Percentiles rank a stretch among this genome's conserved stretches.
These are phyloP conservation scores for Trichoderma pleuroti DNA, from an alignment of 2,329 filamentous ascomycete species.

Conservation along the genomic window DNA sequence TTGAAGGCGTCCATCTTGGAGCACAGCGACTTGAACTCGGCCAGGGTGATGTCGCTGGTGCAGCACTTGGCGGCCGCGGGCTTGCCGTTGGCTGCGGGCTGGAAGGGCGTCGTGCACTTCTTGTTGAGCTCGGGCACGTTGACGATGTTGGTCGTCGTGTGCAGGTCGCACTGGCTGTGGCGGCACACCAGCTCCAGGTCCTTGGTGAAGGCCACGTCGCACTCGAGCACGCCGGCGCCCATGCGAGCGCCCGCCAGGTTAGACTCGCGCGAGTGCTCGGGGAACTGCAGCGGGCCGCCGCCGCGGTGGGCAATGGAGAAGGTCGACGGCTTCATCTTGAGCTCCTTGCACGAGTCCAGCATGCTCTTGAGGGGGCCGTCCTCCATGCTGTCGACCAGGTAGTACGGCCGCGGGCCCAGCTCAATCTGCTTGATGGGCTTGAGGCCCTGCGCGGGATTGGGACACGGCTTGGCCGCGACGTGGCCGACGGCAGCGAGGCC, in stretches of 20 bases:
- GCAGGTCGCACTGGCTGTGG: conserved; percentile 64
- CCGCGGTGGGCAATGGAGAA: conserved; percentile 64
- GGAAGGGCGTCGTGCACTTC: conserved; percentile 62
- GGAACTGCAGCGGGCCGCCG: conserved; percentile 58
- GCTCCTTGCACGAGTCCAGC: conserved; percentile 56
- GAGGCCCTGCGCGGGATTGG: conserved; percentile 19
- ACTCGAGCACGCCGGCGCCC: conserved; percentile 65
- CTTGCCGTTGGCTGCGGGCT: conserved; percentile 43
- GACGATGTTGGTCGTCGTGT: conserved; percentile 67
- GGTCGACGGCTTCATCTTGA: conserved; percentile 46
- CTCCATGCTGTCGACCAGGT: conserved; percentile 60
- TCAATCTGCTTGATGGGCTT: conserved; percentile 49
- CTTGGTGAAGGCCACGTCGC: conserved; percentile 64
- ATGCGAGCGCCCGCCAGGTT: conserved; percentile 61
- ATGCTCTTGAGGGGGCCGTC: conserved; percentile 56
- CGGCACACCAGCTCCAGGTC: conserved; percentile 65
- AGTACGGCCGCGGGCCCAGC: conserved; percentile 62
- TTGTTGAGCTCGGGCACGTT: conserved; percentile 56
- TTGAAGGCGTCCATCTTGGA: conserved; percentile 68
- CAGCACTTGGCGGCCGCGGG: conserved; percentile 63
- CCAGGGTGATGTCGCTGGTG: conserved; percentile 66
- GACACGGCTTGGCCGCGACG: conserved; percentile 28
- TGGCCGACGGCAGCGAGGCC: conserved; percentile 31
- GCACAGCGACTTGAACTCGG: conserved; percentile 65
- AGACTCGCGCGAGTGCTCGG: conserved; percentile 60